Conservation (phyloP, 768 basidiomycete genomes). For the Xerocomus spinulosus region DNA sequence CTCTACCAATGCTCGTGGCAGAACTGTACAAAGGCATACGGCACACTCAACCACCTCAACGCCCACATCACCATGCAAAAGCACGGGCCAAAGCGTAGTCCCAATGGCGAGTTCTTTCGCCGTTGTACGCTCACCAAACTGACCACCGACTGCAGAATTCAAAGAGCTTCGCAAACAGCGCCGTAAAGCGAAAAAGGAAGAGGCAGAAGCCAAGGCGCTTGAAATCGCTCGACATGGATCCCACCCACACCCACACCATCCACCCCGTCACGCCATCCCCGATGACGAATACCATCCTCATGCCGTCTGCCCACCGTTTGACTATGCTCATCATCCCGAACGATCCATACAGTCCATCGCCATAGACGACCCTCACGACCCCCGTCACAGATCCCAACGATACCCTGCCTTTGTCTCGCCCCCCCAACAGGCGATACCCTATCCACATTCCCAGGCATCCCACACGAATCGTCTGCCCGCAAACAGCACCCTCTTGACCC, state of each 20-base stretch:
- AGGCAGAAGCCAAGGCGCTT: slow-evolving; percentile 27
- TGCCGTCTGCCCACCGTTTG: slow-evolving; percentile 14
- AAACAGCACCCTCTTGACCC: slow-evolving; percentile 67
- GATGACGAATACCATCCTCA: slow-evolving; percentile 21
- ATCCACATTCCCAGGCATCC: slow-evolving; percentile 23
- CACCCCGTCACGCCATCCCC: slow-evolving; percentile 26
- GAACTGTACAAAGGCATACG: slow-evolving; percentile 78
- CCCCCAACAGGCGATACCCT: slow-evolving; percentile 9
- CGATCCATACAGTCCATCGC: slow-evolving; percentile 11
- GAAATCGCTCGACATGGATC: slow-evolving; percentile 13
- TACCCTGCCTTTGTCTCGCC: slow-evolving; percentile 20
- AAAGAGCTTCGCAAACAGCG: slow-evolving; percentile 96
- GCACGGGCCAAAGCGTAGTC: slow-evolving; percentile 86
- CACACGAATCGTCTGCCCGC: slow-evolving; percentile 47
- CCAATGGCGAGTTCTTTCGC: slow-evolving; percentile 60
- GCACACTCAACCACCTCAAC: slow-evolving; percentile 95
- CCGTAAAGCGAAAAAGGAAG: slow-evolving; percentile 90
- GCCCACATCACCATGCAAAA: slow-evolving; percentile 99
- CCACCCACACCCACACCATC: slow-evolving; percentile 16
- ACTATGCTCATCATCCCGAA: slow-evolving; percentile 26
- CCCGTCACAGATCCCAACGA: slow-evolving; percentile 26
- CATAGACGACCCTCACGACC: slow-evolving; percentile 20
- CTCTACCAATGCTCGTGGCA: slow-evolving; percentile 85
- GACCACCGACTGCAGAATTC: slow-evolving; percentile 61
- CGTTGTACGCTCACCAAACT: neutral